Conservation (phyloP, 108 stramenopile species). For the Nitzschia palea region DNA sequence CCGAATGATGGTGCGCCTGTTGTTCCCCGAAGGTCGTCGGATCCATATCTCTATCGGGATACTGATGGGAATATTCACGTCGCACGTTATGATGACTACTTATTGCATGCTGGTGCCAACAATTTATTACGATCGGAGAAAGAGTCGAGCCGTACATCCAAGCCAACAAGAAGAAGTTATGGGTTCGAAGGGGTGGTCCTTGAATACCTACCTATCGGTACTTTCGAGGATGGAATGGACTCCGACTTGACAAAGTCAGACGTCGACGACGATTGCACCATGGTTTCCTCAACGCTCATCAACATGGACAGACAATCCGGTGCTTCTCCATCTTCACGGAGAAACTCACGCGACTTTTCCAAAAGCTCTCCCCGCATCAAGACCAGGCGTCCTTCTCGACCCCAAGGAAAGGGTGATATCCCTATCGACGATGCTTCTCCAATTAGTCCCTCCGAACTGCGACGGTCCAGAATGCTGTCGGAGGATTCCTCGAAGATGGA, state of each 20-base stretch:
- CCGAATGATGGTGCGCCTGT: neutral
- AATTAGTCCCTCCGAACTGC: neutral
- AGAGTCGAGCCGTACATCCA: no score
- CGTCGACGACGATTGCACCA: neutral
- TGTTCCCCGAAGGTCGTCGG: neutral
- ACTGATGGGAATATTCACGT: no score
- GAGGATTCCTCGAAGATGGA: neutral
- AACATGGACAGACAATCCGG: no score
- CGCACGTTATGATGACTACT: no score
- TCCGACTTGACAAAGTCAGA: conserved; percentile 17
- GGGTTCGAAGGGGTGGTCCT: conserved; percentile 10
- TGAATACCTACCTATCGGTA: neutral
- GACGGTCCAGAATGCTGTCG: neutral
- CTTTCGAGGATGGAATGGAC: conserved; percentile 1
- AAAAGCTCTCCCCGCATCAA: no score
- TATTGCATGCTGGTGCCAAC: no score
- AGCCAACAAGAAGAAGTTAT: neutral
- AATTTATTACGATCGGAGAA: no score
- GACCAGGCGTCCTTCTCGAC: no score
- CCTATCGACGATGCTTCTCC: neutral
- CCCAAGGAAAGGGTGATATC: neutral
- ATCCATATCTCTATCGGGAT: neutral
- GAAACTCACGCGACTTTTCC: no score
- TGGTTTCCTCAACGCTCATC: neutral
- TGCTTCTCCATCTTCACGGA: no score